Percentiles rank a stretch among this genome's conserved stretches.
Conservation (phyloP, 179 eudicot genomes). For the Corrigiola litoralis region DNA sequence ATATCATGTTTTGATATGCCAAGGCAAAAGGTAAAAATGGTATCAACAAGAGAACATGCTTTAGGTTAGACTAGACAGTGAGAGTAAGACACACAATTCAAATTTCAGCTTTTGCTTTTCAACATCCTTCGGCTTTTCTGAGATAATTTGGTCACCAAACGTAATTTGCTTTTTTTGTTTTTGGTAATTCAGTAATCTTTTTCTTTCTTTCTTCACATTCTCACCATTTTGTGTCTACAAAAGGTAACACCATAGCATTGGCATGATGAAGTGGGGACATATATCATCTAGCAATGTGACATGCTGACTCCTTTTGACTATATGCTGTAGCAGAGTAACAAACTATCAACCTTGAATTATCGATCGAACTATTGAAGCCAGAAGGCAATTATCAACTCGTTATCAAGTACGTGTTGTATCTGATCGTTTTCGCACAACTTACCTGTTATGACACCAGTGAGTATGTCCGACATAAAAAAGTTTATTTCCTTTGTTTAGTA, state of each 20-base stretch:
- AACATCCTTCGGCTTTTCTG: slow-evolving; percentile 4
- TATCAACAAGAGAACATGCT: slow-evolving; percentile 21
- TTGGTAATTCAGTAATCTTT: neutral
- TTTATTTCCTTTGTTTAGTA: too few relatives aligned
- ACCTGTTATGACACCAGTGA: too few relatives aligned
- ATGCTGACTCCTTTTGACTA: neutral
- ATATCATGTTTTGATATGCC: slow-evolving; percentile 24
- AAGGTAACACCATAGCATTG: slow-evolving; percentile 4
- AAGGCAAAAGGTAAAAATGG: slow-evolving; percentile 23
- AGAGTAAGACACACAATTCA: slow-evolving; percentile 25
- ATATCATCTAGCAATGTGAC: neutral
- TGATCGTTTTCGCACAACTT: too few relatives aligned
- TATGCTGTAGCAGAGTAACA: neutral
- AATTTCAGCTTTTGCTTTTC: slow-evolving; percentile 30
- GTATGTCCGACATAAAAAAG: too few relatives aligned
- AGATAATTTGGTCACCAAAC: slow-evolving; percentile 11
- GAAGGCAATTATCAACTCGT: too few relatives aligned
- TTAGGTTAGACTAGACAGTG: slow-evolving; percentile 19
- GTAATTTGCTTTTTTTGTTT: neutral
- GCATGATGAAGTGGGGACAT: slow-evolving; percentile 19
- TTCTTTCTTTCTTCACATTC: slow-evolving; percentile 16
- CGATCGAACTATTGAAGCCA: neutral
- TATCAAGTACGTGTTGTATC: too few relatives aligned
- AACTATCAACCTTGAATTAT: neutral
- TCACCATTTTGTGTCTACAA: slow-evolving; percentile 11